These are phyloP conservation scores for Trichoderma gracile DNA, from an alignment of 2,329 filamentous ascomycete genomes.

Conservation along the genomic window DNA sequence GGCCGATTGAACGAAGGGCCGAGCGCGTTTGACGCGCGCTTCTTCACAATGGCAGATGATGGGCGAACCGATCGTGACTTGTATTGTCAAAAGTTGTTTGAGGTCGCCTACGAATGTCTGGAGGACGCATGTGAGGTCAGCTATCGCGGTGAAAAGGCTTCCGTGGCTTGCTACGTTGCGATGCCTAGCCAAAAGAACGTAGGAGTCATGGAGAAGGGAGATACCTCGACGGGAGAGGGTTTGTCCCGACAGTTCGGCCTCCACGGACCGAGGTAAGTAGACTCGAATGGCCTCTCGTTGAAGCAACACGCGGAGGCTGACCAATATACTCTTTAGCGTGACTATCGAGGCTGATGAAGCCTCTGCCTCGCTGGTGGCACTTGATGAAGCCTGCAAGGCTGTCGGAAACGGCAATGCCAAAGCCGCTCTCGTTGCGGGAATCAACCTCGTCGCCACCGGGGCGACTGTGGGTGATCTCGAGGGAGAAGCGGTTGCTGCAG, in stretches of 20 bases:
- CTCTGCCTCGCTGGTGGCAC: conserved; percentile 13
- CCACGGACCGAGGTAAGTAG: conserved; percentile 21
- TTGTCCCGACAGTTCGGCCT: conserved; percentile 20
- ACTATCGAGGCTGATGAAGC: conserved; percentile 6
- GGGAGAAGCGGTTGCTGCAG: conserved; percentile 45
- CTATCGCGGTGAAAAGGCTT: not conserved
- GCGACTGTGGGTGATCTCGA: conserved; percentile 25
- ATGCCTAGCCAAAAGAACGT: not conserved
- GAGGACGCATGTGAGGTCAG: conserved; percentile 12
- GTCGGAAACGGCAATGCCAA: conserved; percentile 6
- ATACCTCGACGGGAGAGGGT: conserved; percentile 25
- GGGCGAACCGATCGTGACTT: not conserved
- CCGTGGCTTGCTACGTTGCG: conserved; percentile 6
- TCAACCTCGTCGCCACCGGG: conserved; percentile 37
- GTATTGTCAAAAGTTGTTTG: conserved; percentile 7
- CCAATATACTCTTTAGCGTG: not conserved
- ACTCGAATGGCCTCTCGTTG: too few relatives aligned
- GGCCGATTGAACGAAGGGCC: conserved; percentile 1
- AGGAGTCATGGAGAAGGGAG: not conserved
- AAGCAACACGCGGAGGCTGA: not conserved
- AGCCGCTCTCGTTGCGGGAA: conserved; percentile 38
- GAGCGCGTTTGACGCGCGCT: not conserved
- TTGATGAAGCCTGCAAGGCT: conserved; percentile 13
- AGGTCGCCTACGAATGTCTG: conserved; percentile 8
- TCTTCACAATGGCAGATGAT: not conserved